phyloP scores from a whole-genome alignment of 768 basidiomycete genomes.

The Lepiota venenata region DNA sequence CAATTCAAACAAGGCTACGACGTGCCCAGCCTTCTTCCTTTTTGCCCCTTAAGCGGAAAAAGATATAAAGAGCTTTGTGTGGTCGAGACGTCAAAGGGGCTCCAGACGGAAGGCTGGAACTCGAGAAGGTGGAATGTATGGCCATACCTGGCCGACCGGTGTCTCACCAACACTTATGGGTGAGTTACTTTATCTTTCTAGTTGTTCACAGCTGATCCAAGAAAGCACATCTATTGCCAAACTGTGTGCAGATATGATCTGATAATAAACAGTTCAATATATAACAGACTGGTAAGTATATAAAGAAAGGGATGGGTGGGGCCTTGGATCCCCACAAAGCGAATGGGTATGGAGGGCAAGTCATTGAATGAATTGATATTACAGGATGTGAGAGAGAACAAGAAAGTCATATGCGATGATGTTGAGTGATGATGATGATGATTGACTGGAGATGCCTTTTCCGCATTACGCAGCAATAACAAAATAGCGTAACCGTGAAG shows the following conservation, averaged over 20 bases:
- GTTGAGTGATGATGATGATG: background rate
- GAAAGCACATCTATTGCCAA: conserved; percentile 5
- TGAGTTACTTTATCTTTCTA: background rate
- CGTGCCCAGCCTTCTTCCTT: no score
- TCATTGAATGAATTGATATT: background rate
- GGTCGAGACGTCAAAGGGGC: no score
- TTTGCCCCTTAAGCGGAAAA: no score
- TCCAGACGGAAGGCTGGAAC: no score
- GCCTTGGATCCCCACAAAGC: background rate
- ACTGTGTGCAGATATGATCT: background rate
- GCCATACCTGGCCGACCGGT: no score
- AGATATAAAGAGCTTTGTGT: no score
- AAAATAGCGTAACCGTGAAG: conserved; percentile 5
- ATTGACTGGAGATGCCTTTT: background rate
- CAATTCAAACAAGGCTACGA: no score
- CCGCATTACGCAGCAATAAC: conserved; percentile 4
- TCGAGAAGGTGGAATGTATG: no score
- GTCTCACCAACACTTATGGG: no score
- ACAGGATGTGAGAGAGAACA: background rate
- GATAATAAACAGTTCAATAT: background rate
- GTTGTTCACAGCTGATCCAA: background rate
- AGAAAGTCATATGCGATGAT: conserved; percentile 3
- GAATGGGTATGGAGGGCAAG: conserved; percentile 1
- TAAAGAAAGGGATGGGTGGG: background rate
- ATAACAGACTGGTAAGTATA: background rate